A percentile compares a stretch with the other conserved stretches of the same genome.
Evolutionary conservation across 2,329 filamentous ascomycete species (phyloP).

Genomic region (Aphanoascus verrucosus): DNA sequence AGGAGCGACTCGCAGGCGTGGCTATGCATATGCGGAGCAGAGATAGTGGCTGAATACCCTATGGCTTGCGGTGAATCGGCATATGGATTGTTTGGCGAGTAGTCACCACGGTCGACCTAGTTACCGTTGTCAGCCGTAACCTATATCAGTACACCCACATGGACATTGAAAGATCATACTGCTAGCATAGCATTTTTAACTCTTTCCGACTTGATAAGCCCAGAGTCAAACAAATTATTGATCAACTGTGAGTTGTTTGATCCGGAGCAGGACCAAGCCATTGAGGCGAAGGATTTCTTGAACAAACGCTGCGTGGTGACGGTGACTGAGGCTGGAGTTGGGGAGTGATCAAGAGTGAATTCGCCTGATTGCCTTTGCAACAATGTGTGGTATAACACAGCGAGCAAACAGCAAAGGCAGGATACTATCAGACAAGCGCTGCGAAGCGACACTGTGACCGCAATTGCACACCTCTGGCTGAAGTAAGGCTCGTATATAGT

Average conservation of each 20-base stretch:
- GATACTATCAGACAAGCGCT: not conserved
- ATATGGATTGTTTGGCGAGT: slow-evolving; percentile 62
- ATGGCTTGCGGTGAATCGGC: slow-evolving; percentile 60
- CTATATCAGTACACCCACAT: not conserved
- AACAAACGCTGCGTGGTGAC: not conserved
- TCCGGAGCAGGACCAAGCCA: slow-evolving; percentile 88
- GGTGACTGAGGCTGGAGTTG: not conserved
- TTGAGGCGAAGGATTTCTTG: slow-evolving; percentile 33
- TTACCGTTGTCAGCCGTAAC: not conserved
- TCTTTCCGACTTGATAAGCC: slow-evolving; percentile 58
- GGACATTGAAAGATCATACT: slow-evolving; percentile 34
- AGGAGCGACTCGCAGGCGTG: slow-evolving; percentile 54
- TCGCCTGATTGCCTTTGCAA: not conserved
- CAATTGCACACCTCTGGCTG: not conserved
- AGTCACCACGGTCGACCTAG: slow-evolving; percentile 81
- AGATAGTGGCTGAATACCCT: slow-evolving; percentile 58
- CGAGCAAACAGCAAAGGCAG: not conserved
- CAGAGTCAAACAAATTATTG: slow-evolving; percentile 61
- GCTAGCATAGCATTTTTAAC: slow-evolving; percentile 73
- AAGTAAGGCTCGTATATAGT: not conserved
- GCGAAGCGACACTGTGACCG: not conserved
- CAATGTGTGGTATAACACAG: not conserved
- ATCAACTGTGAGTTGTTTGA: slow-evolving; percentile 63
- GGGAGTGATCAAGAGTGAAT: not conserved
- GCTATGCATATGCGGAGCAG: slow-evolving; percentile 63